A percentile compares a stretch with the other conserved stretches of the same genome.
These are phyloP conservation scores for Paxillus involutus DNA, from an alignment of 768 basidiomycete genomes.

Conservation along the genomic window DNA sequence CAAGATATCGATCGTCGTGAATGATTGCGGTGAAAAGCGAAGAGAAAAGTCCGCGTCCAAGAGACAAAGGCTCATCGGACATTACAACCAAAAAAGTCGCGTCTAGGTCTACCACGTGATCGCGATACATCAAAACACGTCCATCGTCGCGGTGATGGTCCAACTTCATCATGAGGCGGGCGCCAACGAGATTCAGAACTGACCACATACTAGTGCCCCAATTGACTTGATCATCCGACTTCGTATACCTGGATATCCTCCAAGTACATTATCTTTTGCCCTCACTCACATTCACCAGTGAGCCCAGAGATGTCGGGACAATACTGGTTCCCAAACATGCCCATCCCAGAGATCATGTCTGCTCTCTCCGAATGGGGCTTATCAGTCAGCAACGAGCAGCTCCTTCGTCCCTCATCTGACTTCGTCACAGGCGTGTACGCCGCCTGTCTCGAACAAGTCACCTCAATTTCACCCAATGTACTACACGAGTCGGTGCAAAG, in stretches of 20 bases:
- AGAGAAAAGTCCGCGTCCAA: not conserved
- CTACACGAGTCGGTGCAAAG: slow-evolving; percentile 60
- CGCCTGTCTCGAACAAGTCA: slow-evolving; percentile 72
- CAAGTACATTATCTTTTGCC: not conserved
- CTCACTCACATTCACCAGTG: not conserved
- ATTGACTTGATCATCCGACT: no score
- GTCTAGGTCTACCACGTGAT: slow-evolving; percentile 24
- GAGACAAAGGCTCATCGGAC: no score
- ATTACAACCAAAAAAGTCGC: no score
- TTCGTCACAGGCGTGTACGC: slow-evolving; percentile 71
- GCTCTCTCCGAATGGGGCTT: slow-evolving; percentile 71
- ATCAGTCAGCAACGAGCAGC: slow-evolving; percentile 63
- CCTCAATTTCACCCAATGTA: slow-evolving; percentile 55
- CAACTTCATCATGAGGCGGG: no score
- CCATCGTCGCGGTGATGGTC: no score
- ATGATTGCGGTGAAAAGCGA: not conserved
- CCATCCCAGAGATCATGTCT: slow-evolving; percentile 59
- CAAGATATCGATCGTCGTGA: not conserved
- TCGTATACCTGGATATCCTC: not conserved
- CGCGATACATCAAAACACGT: slow-evolving; percentile 14
- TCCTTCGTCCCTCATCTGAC: slow-evolving; percentile 63
- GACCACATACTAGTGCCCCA: no score
- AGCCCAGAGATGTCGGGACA: slow-evolving; percentile 31
- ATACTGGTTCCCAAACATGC: slow-evolving; percentile 68
- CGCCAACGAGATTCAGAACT: no score